These are phyloP conservation scores for Trichoderma koningiopsis DNA, from an alignment of 2,329 filamentous ascomycete genomes.

Conservation along the genomic window DNA sequence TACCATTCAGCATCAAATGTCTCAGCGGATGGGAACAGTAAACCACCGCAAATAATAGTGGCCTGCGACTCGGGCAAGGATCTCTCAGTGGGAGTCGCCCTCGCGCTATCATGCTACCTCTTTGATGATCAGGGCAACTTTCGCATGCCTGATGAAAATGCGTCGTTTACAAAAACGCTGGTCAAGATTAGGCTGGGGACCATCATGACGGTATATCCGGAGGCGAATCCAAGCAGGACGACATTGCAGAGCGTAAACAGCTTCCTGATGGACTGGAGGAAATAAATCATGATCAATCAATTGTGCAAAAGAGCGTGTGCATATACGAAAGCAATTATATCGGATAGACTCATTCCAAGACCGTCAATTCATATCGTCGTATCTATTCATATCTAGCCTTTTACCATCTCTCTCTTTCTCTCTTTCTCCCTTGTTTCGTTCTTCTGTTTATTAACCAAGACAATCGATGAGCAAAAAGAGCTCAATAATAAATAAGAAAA, in stretches of 20 bases:
- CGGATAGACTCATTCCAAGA: background rate
- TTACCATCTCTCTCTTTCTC: constrained; percentile 8
- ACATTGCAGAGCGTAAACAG: constrained; percentile 92
- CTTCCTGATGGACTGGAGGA: constrained; percentile 70
- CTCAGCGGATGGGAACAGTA: background rate
- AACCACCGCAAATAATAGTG: constrained; percentile 51
- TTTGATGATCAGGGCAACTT: constrained; percentile 64
- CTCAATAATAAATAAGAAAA: background rate
- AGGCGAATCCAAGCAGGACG: constrained; percentile 79
- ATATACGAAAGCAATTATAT: background rate
- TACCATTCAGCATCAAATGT: background rate
- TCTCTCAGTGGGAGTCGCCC: constrained; percentile 73
- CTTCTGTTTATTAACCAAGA: background rate
- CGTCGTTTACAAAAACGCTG: constrained; percentile 67
- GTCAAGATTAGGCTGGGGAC: constrained; percentile 79
- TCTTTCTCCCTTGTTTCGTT: background rate
- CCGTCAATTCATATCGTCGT: constrained; percentile 21
- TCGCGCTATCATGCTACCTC: constrained; percentile 75
- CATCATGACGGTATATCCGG: constrained; percentile 77
- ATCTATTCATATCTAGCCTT: constrained; percentile 28
- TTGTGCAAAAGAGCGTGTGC: background rate
- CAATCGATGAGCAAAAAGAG: background rate
- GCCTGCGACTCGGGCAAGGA: constrained; percentile 79
- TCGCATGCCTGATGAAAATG: constrained; percentile 31
- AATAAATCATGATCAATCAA: background rate